Evolutionary conservation across 192 early-diverging fungal genomes (phyloP).

Genomic region (Backusella macrospora): DNA sequence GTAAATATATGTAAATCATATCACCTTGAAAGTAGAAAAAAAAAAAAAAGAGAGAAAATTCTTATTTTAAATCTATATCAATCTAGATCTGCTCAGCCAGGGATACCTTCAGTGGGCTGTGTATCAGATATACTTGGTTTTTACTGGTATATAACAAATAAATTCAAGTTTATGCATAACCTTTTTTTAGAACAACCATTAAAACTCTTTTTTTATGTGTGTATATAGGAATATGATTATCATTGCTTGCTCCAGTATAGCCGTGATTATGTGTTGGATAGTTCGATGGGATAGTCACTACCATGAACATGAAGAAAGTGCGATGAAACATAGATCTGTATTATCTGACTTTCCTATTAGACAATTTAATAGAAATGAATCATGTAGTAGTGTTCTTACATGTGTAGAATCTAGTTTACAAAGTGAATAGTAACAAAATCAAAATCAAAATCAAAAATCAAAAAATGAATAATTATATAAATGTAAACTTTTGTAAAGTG

Average conservation of each 20-base stretch:
- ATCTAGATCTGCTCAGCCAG: conserved; percentile 45
- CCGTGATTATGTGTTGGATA: conserved; percentile 46
- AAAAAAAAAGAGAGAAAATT: no score
- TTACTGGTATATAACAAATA: conserved; percentile 47
- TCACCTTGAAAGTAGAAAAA: not conserved
- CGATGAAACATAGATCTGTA: not conserved
- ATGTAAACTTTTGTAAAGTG: no score
- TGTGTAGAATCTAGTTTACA: conserved; percentile 17
- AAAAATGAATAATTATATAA: no score
- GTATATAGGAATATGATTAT: conserved; percentile 53
- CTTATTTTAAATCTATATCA: no score
- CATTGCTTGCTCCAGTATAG: conserved; percentile 46
- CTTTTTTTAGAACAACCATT: not conserved
- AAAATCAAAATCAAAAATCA: no score
- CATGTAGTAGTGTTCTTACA: conserved; percentile 14
- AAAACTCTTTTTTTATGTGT: not conserved
- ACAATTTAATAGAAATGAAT: conserved; percentile 4
- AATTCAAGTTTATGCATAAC: not conserved
- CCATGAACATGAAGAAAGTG: not conserved
- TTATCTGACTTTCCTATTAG: not conserved
- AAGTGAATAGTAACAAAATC: not conserved
- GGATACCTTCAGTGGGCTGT: conserved; percentile 52
- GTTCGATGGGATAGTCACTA: conserved; percentile 35
- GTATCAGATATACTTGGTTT: conserved; percentile 49
- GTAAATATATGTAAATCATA: not conserved